These are phyloP conservation scores for Brasilioporus rufonigricans DNA, from an alignment of 768 basidiomycete species.

Conservation along the genomic window DNA sequence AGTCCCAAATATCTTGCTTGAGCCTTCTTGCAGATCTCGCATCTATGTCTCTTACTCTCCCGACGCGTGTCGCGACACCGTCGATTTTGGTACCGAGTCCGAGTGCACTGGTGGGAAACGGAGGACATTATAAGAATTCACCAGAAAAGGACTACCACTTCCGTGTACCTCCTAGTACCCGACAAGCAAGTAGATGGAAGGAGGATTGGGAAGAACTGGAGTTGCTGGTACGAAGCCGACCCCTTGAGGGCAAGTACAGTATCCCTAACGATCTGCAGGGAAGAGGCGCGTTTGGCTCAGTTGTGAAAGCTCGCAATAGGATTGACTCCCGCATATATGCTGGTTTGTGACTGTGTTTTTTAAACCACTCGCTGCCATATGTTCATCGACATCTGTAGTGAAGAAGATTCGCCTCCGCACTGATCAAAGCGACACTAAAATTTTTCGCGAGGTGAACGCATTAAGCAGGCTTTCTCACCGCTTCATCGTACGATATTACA, in stretches of 20 bases:
- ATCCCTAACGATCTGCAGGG: conserved; percentile 46
- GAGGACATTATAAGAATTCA: conserved; percentile 41
- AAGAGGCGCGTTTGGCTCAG: conserved; percentile 89
- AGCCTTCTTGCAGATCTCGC: conserved; percentile 58
- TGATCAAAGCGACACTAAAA: conserved; percentile 78
- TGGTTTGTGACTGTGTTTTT: conserved; percentile 38
- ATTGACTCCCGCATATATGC: conserved; percentile 85
- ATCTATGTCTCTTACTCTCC: conserved; percentile 35
- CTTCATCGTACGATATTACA: conserved; percentile 89
- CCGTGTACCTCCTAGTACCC: conserved; percentile 34
- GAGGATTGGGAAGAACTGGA: conserved; percentile 95
- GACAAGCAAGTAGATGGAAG: conserved; percentile 78
- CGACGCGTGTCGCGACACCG: conserved; percentile 14
- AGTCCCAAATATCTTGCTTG: conserved; percentile 54
- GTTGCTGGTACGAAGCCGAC: conserved; percentile 49
- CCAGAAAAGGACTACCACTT: conserved; percentile 73
- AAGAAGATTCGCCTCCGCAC: conserved; percentile 86
- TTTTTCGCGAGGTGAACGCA: conserved; percentile 88
- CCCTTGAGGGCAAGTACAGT: background rate
- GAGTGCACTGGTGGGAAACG: conserved; percentile 49
- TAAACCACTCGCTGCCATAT: background rate
- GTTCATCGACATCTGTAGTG: conserved; percentile 40
- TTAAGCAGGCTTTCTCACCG: conserved; percentile 85
- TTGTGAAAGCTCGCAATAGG: conserved; percentile 90
- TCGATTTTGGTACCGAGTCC: conserved; percentile 27